A percentile compares a stretch with the other conserved stretches of the same genome.
phyloP scores from a whole-genome alignment of 2,329 filamentous ascomycete genomes.

The Myotisia sp. region DNA sequence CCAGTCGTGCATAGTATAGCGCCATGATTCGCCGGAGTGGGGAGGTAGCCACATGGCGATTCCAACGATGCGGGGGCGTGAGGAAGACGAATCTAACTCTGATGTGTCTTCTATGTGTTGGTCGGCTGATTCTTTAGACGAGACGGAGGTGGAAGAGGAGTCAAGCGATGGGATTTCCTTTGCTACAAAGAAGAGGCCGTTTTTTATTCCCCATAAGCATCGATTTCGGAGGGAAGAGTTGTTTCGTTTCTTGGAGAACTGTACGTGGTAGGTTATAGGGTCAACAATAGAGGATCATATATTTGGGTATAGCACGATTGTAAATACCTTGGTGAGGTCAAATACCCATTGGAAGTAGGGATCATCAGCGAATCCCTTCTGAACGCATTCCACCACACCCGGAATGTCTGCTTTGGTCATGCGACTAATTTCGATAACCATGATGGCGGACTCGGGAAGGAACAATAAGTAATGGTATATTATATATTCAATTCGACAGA shows the following conservation, averaged over 20 bases:
- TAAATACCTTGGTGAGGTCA: slow-evolving; percentile 40
- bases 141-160: background rate
- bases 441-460: no score
- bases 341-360: slow-evolving; percentile 55
- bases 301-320: background rate
- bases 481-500: no score
- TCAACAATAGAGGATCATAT: background rate
- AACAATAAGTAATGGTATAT: no score
- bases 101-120: slow-evolving; percentile 9
- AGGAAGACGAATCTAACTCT: slow-evolving; percentile 4
- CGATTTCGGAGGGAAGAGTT: slow-evolving; percentile 49
- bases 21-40: slow-evolving; percentile 42
- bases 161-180: slow-evolving; percentile 33
- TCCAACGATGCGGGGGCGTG: slow-evolving; percentile 43
- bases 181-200: slow-evolving; percentile 55
- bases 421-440: slow-evolving; percentile 42
- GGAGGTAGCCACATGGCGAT: slow-evolving; percentile 61
- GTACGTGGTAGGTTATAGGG: slow-evolving; percentile 7
- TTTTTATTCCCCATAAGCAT: slow-evolving; percentile 55
- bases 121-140: background rate
- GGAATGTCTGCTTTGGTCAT: slow-evolving; percentile 48
- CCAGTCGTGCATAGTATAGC: slow-evolving; percentile 49
- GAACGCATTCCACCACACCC: slow-evolving; percentile 50
- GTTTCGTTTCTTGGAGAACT: slow-evolving; percentile 49
- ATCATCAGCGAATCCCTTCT: slow-evolving; percentile 51